Base-by-base conservation (phyloP, 2,329 filamentous ascomycete species). In the Arthrobotrys megalospora region DNA sequence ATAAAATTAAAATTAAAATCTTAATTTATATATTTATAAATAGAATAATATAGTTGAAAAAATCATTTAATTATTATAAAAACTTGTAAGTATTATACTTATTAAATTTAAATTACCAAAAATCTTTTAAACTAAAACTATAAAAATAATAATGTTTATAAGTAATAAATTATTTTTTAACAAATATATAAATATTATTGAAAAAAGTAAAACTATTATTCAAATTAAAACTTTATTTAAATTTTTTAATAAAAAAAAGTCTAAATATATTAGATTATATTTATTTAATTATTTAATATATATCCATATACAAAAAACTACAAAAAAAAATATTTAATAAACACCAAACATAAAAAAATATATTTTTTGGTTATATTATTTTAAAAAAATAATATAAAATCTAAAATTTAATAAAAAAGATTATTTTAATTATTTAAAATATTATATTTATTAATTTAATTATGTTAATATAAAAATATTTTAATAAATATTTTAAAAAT, bases 261-360 rank as follows among this genome's bases (percentile, higher is more conserved):
- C 14, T 52, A 41, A 41, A 41, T 64, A 36, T 45, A 64, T 52
- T 64, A n/a, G n/a, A n/a, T 64, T 24, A 64, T 41, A 45, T 41
- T 64, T 36, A 5, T 41, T 36, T 45, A 36, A 38, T 6, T 45
- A n/a, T 64, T 64, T 6, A 52, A 41, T 14, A n/a, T 24, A 38
- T 64, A 36, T 45, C 6, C 4, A 8, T 64, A 41, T 45, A 8
- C 11, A 64, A 41, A 64, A 6, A 24, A 64, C 11, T 41, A 14
- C 4, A 14, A 64, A 36, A 41, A 16, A 60, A 34, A 60, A n/a
- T 6, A 5, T 32, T n/a, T 60, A 41, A 60, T 16, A 34, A 60
- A 6, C 19, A 38, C 41, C n/a, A 60, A 19, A n/a, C 19, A 7
- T 60, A 16, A 34, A 60, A 60, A 60, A 34, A 21, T 5, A 60